Evolutionary conservation across 805 yeast species (phyloP).

Genomic region (Candida saitoana): DNA sequence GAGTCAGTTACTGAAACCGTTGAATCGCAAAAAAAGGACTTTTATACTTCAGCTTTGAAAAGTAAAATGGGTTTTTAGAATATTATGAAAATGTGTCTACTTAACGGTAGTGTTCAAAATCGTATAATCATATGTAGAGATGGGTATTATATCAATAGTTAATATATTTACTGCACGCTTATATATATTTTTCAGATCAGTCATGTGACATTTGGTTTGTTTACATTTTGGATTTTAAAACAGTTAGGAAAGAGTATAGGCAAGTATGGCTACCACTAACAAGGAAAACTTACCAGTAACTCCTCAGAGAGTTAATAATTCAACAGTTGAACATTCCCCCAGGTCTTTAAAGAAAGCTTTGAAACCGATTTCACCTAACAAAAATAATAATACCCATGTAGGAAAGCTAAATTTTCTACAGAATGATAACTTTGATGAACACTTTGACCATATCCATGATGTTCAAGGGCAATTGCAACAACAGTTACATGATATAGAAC

Average conservation of each 20-base stretch:
- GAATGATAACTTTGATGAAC: conserved; percentile 31
- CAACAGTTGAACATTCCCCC: conserved; percentile 4
- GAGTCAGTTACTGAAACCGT: conserved; percentile 51
- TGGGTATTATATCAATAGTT: no score
- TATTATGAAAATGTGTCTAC: not conserved
- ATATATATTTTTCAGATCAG: no score
- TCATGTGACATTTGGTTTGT: not conserved
- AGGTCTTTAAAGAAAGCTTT: conserved; percentile 11
- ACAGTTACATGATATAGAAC: conserved; percentile 27
- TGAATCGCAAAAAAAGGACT: conserved; percentile 46
- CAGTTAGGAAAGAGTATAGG: not conserved
- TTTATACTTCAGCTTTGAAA: conserved; percentile 49
- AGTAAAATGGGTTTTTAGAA: conserved; percentile 49
- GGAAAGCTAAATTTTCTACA: conserved; percentile 29
- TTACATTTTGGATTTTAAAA: conserved; percentile 1
- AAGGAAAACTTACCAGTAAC: conserved; percentile 8
- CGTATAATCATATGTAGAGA: no score
- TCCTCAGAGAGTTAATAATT: not conserved
- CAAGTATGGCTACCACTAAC: conserved; percentile 1
- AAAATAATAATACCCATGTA: conserved; percentile 11
- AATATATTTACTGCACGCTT: no score
- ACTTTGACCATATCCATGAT: conserved; percentile 26
- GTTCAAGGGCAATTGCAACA: conserved; percentile 25
- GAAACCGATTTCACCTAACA: conserved; percentile 28
- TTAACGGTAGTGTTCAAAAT: not conserved